Conservation (phyloP, 768 basidiomycete species). For the Rhodotorula paludigena region DNA sequence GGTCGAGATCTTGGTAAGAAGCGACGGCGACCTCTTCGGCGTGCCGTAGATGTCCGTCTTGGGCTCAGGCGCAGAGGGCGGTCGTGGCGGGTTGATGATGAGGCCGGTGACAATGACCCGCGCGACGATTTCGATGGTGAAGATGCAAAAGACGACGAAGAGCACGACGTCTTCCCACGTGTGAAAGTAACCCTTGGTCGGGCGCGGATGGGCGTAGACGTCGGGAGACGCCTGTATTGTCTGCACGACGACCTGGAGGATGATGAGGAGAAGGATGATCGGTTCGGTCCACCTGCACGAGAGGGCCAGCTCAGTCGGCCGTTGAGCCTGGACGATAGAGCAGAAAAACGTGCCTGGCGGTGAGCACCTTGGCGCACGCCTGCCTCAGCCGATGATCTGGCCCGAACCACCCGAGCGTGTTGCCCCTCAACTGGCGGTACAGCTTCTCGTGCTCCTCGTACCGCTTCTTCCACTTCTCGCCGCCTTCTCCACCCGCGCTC, state of each 20-base stretch:
- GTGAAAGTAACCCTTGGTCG: conserved; percentile 67
- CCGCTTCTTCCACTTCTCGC: conserved; percentile 6
- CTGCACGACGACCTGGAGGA: conserved; percentile 73
- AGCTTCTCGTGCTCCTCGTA: background rate
- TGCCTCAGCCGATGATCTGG: conserved; percentile 62
- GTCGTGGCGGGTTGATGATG: conserved; percentile 57
- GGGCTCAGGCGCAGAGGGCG: conserved; percentile 34
- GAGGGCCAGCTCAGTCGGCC: background rate
- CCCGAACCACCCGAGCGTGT: conserved; percentile 71
- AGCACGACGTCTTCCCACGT: conserved; percentile 82
- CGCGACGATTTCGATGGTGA: conserved; percentile 80
- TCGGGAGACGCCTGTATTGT: conserved; percentile 70
- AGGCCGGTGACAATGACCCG: conserved; percentile 87
- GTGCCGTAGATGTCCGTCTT: conserved; percentile 25
- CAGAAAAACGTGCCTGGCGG: conserved; percentile 59
- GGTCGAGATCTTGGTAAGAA: conserved; percentile 9
- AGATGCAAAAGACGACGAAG: conserved; percentile 76
- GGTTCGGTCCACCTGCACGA: conserved; percentile 77
- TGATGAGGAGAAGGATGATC: conserved; percentile 70
- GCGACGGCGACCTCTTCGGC: conserved; percentile 23
- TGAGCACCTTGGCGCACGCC: conserved; percentile 62
- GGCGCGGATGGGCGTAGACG: conserved; percentile 49
- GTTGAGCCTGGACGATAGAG: background rate
- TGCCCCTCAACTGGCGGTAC: conserved; percentile 46
- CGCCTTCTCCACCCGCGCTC: background rate